Evolutionary conservation across 2,329 filamentous ascomycete species (phyloP), one percentile per base, ranked within the genome.

Genomic region (Ophiostoma sp.): DNA sequence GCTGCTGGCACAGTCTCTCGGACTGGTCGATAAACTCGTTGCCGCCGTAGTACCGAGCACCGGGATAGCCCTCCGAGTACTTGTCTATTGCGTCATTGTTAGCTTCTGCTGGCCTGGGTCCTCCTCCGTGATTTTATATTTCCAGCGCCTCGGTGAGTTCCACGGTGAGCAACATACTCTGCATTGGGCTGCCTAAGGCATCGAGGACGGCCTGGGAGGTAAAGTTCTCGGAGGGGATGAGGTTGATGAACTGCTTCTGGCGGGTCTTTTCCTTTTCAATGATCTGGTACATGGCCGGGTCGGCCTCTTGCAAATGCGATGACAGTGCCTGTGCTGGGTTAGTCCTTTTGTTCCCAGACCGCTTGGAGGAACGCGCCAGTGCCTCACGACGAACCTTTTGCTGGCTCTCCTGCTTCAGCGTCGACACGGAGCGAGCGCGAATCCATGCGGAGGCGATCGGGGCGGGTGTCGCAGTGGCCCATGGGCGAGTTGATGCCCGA

Each of bases 191-290:
- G 73, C 93, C 93, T 70, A 97, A 83, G 45, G 93, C 92, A 83
- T 97, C 93, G 68, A 97, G 85, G 27, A 97, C 93, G 42, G 93
- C 92, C 78, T 96, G 91, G 7, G 93, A 96, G 40, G 93, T 97
- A 76, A 97, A 96, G 81, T 97, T 97, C 81, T 97, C 93, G 6
- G 93, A 97, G 27, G 93, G 93, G 73, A 97, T 97, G 69, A 97
- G 84, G 79, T 98, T 98, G 82, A 99, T 97, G 76, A 97, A 99
- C 79, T 98, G 93, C 80, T 97, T 96, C 80, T 99, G 95, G 74
- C 95, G 87, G 73, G 85, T 86, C 86, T 98, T 98, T 83, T 99
- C 95, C 92, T 93, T 94, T 79, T 96, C 90, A 74, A 98, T 87
- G 75, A 98, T 97, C 67, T 91, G 87, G 77, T 88, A 96, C 73